phyloP scores from a whole-genome alignment of 495 filamentous ascomycete species.

The Penicillium waksmanii region DNA sequence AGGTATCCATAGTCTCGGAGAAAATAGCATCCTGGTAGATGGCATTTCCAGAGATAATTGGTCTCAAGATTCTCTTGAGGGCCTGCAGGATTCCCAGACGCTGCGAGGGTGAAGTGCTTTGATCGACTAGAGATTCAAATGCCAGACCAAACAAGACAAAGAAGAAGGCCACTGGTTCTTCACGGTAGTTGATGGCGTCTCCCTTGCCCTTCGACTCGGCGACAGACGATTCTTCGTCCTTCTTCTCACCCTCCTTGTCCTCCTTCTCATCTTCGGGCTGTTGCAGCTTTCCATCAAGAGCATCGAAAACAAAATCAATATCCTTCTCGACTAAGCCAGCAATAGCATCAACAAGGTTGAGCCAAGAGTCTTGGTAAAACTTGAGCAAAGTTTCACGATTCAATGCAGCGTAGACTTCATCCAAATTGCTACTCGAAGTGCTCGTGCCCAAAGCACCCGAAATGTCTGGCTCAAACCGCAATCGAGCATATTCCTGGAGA shows the following conservation, averaged over 20 bases:
- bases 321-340: conserved; percentile 97
- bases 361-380: conserved; percentile 98
- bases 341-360: conserved; percentile 95
- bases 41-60: conserved; percentile 92
- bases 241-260: conserved; percentile 48
- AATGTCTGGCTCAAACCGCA: conserved; percentile 96
- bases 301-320: conserved; percentile 96
- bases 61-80: conserved; percentile 91
- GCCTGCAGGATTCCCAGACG: conserved; percentile 88
- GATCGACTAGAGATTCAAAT: conserved; percentile 89
- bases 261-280: conserved; percentile 27
- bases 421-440: conserved; percentile 72
- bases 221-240: conserved; percentile 47
- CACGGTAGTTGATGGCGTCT: conserved; percentile 90
- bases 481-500: conserved; percentile 87
- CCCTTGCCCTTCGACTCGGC: conserved; percentile 55
- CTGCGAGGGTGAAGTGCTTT: conserved; percentile 75
- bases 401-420: conserved; percentile 89
- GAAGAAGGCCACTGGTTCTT: conserved; percentile 98
- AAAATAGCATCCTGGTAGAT: conserved; percentile 97
- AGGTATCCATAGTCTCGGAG: conserved; percentile 93
- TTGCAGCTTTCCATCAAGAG: conserved; percentile 77
- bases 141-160: conserved; percentile 97
- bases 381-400: conserved; percentile 91
- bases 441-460: conserved; percentile 79